A percentile compares a stretch with the other conserved stretches of the same genome.
Evolutionary conservation across 1,284 basidiomycete species (phyloP).

Genomic region (Rhodotorula sp.): DNA sequence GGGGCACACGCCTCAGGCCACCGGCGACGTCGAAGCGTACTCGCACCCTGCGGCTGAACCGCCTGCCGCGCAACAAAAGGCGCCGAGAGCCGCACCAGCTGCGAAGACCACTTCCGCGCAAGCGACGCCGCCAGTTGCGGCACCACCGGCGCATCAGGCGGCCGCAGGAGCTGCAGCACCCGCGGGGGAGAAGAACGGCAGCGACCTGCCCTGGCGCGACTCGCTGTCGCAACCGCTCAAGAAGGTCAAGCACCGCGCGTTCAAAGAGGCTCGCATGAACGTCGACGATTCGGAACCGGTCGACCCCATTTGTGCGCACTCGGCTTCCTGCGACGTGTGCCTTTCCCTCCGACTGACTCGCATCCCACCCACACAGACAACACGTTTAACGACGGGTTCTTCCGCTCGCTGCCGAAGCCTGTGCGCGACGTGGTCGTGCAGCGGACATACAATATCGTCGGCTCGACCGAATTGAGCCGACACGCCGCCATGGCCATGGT

Average conservation of each 20-base stretch:
- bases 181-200: no score
- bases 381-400: slow-evolving; percentile 35
- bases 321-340: background rate
- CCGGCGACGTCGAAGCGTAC: background rate
- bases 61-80: no score
- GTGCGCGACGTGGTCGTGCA: slow-evolving; percentile 31
- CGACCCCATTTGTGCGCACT: slow-evolving; percentile 1
- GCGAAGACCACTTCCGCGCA: background rate
- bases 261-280: no score
- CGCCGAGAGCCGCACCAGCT: background rate
- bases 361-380: slow-evolving; percentile 6
- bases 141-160: background rate
- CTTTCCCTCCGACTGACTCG: no score
- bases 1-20: background rate
- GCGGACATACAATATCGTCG: slow-evolving; percentile 20
- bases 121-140: background rate
- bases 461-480: slow-evolving; percentile 19
- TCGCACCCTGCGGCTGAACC: background rate
- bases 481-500: slow-evolving; percentile 31
- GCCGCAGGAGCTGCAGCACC: background rate
- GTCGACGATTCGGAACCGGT: background rate
- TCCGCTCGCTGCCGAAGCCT: slow-evolving; percentile 36
- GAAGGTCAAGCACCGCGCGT: no score
- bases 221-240: no score
- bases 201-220: no score